Evolutionary conservation across 352 stramenopile species (phyloP).

Genomic region (Pythium aquatile): DNA sequence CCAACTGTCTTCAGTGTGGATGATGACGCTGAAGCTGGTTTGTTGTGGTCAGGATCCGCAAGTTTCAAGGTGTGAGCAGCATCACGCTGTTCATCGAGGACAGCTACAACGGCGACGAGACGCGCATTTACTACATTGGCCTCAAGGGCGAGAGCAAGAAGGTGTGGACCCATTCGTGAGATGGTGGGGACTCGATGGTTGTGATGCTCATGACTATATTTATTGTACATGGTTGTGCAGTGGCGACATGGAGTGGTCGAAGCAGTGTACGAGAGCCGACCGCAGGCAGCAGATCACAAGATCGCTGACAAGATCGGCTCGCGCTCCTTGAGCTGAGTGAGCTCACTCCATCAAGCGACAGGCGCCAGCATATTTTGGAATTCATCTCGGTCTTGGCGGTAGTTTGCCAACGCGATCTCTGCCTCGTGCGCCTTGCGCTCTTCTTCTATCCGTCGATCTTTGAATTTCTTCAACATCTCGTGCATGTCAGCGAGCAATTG

Average conservation of each 20-base stretch:
- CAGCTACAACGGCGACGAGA: slow-evolving; percentile 70
- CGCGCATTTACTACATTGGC: slow-evolving; percentile 84
- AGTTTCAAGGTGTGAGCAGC: slow-evolving; percentile 85
- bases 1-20: not conserved
- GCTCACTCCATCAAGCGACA: not conserved
- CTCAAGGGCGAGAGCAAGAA: slow-evolving; percentile 88
- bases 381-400: slow-evolving; percentile 45
- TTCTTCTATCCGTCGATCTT: slow-evolving; percentile 58
- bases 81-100: slow-evolving; percentile 79
- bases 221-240: slow-evolving; percentile 31
- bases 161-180: slow-evolving; percentile 28
- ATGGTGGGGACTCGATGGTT: not conserved
- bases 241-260: slow-evolving; percentile 85
- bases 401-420: slow-evolving; percentile 52
- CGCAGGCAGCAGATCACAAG: slow-evolving; percentile 77
- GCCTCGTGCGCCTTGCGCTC: slow-evolving; percentile 53
- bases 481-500: slow-evolving; percentile 52
- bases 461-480: slow-evolving; percentile 54
- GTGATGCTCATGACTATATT: not conserved
- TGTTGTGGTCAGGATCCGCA: slow-evolving; percentile 52
- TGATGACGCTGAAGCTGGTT: not conserved
- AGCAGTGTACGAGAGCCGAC: slow-evolving; percentile 79
- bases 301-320: slow-evolving; percentile 49
- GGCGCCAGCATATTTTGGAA: slow-evolving; percentile 28
- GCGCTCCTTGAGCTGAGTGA: slow-evolving; percentile 58